Percentiles rank a stretch among this genome's conserved stretches.
These are phyloP conservation scores for Aspergillus bridgeri DNA, from an alignment of 495 filamentous ascomycete species.

Conservation along the genomic window DNA sequence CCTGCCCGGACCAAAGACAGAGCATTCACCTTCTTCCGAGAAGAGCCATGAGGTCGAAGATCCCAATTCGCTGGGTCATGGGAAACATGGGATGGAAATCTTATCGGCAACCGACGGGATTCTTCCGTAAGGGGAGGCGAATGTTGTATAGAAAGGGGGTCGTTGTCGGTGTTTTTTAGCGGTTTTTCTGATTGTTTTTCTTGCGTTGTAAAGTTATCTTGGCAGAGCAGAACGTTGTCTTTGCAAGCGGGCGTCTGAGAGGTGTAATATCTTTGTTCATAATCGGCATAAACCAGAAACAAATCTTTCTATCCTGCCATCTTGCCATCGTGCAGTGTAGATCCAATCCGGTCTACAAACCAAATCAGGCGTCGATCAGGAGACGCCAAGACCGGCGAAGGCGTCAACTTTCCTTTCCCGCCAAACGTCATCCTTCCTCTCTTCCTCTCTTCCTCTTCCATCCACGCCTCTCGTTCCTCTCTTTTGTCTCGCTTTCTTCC, in stretches of 20 bases:
- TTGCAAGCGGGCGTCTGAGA: not conserved
- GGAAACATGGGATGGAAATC: slow-evolving; percentile 12
- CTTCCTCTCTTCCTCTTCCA: not conserved
- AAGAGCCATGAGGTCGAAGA: not conserved
- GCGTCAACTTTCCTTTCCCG: not conserved
- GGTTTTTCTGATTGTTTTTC: not conserved
- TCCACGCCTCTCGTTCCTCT: not conserved
- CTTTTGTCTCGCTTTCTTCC: not conserved
- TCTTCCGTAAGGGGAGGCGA: slow-evolving; percentile 5
- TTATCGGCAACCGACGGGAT: slow-evolving; percentile 17
- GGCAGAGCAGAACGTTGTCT: too few species aligned
- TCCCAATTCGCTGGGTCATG: not conserved
- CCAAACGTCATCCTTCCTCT: slow-evolving; percentile 2
- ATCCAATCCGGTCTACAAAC: not conserved
- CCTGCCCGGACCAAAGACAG: not conserved
- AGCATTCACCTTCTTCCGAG: not conserved
- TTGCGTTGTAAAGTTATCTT: not conserved
- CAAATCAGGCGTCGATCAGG: not conserved
- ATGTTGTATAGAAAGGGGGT: not conserved
- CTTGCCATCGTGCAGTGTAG: too few species aligned
- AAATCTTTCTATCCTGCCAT: not conserved
- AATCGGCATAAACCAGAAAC: not conserved
- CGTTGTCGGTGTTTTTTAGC: not conserved
- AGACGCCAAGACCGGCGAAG: not conserved
- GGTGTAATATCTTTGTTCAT: not conserved